Evolutionary conservation across 192 early-diverging fungal species (phyloP).

Genomic region (Martensiomyces pterosporus): DNA sequence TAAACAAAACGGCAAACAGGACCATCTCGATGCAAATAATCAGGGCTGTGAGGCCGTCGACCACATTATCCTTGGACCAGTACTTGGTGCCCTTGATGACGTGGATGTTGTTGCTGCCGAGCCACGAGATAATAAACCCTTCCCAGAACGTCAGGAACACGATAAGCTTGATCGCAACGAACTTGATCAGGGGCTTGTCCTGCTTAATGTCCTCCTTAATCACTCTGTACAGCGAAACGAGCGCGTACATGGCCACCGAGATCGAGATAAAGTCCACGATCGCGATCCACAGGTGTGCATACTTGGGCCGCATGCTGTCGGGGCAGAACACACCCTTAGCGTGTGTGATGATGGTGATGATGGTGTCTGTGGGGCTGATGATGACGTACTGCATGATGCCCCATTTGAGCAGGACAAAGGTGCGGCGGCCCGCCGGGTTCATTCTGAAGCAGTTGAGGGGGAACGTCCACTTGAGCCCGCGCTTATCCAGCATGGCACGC

Average conservation of each 20-base stretch:
- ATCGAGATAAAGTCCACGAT: constrained; percentile 63
- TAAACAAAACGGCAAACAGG: constrained; percentile 48
- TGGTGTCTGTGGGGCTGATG: constrained; percentile 56
- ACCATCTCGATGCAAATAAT: constrained; percentile 59
- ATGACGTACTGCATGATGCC: constrained; percentile 71
- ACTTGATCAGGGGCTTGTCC: constrained; percentile 50
- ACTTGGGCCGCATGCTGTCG: constrained; percentile 55
- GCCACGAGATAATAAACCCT: constrained; percentile 52
- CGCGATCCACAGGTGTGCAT: constrained; percentile 62
- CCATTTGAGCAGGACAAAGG: constrained; percentile 59
- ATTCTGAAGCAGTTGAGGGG: constrained; percentile 60
- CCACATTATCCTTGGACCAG: constrained; percentile 55
- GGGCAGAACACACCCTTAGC: constrained; percentile 60
- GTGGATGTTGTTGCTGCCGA: constrained; percentile 50
- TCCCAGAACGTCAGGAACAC: constrained; percentile 67
- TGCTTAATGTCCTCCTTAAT: constrained; percentile 56
- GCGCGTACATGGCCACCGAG: constrained; percentile 63
- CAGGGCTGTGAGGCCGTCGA: constrained; percentile 51
- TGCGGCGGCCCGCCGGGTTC: constrained; percentile 52
- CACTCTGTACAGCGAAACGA: constrained; percentile 59
- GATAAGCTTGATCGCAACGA: constrained; percentile 51
- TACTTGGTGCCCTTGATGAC: constrained; percentile 51
- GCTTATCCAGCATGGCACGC: constrained; percentile 32
- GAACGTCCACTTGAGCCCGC: constrained; percentile 53
- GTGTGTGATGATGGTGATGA: constrained; percentile 60